These are phyloP conservation scores for Eucalyptus pumila DNA, from an alignment of 345 rosid species.

Conservation along the genomic window DNA sequence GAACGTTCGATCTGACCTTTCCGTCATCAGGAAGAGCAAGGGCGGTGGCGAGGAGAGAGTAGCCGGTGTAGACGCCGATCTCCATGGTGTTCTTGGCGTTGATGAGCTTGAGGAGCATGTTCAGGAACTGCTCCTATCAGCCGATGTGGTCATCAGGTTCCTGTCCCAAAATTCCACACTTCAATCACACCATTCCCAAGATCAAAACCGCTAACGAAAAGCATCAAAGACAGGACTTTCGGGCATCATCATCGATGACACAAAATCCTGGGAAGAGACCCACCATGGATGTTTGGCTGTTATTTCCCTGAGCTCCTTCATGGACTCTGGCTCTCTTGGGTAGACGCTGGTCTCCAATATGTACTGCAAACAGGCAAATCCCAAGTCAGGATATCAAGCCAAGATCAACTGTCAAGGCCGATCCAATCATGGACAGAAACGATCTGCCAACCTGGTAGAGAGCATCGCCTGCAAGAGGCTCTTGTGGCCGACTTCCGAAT, in stretches of 20 bases:
- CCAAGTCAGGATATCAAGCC: not conserved
- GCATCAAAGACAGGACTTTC: not conserved
- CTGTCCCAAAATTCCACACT: conserved; percentile 11
- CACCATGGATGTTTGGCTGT: conserved; percentile 98
- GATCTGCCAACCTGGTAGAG: conserved; percentile 64
- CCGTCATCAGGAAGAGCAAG: conserved; percentile 95
- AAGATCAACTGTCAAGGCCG: not conserved
- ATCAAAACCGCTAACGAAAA: not conserved
- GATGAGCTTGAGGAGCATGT: conserved; percentile 85
- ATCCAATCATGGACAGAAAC: not conserved
- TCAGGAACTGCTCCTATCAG: conserved; percentile 92
- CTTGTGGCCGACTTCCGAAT: conserved; percentile 95
- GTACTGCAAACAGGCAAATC: conserved; percentile 25
- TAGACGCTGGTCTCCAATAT: conserved; percentile 97
- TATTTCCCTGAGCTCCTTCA: conserved; percentile 91
- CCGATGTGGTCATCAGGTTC: conserved; percentile 97
- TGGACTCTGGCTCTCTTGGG: conserved; percentile 88
- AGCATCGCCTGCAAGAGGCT: conserved; percentile 85
- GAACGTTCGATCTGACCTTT: too few species aligned
- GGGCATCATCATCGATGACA: not conserved
- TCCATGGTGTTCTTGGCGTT: conserved; percentile 99
- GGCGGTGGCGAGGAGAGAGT: conserved; percentile 95
- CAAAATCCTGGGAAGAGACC: not conserved
- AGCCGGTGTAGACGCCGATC: conserved; percentile 98
- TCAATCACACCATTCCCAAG: not conserved